Evolutionary conservation across 2,329 filamentous ascomycete species (phyloP).

Genomic region (Penicillium sp.): DNA sequence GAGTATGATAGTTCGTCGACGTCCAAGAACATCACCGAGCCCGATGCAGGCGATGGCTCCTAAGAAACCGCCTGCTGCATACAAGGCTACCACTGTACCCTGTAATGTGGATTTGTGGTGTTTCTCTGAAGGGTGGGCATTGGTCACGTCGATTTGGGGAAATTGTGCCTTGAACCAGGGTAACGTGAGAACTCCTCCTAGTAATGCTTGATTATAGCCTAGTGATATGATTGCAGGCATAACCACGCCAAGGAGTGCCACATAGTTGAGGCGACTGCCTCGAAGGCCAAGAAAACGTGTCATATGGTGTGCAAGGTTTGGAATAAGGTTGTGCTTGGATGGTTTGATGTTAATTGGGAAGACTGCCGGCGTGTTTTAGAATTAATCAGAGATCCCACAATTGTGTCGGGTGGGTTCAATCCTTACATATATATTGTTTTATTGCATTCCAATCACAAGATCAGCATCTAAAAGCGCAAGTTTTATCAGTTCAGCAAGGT

Average conservation of each 20-base stretch:
- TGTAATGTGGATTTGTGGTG: slow-evolving; percentile 7
- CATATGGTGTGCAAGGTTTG: background rate
- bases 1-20: slow-evolving; percentile 10
- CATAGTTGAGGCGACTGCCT: slow-evolving; percentile 15
- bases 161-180: slow-evolving; percentile 14
- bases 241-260: slow-evolving; percentile 7
- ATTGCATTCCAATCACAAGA: background rate
- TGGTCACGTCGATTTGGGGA: slow-evolving; percentile 9
- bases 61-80: slow-evolving; percentile 13
- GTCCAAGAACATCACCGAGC: slow-evolving; percentile 13
- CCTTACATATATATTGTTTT: background rate
- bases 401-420: background rate
- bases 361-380: background rate
- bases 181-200: slow-evolving; percentile 17
- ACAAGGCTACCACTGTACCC: slow-evolving; percentile 15
- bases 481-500: background rate
- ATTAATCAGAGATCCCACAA: background rate
- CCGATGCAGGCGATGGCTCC: slow-evolving; percentile 14
- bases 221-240: slow-evolving; percentile 17
- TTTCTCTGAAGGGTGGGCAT: slow-evolving; percentile 4
- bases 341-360: background rate
- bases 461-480: background rate
- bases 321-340: background rate
- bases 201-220: slow-evolving; percentile 15
- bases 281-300: slow-evolving; percentile 13